phyloP scores from a whole-genome alignment of 1,284 basidiomycete genomes.

The Rhodofomes roseus region DNA sequence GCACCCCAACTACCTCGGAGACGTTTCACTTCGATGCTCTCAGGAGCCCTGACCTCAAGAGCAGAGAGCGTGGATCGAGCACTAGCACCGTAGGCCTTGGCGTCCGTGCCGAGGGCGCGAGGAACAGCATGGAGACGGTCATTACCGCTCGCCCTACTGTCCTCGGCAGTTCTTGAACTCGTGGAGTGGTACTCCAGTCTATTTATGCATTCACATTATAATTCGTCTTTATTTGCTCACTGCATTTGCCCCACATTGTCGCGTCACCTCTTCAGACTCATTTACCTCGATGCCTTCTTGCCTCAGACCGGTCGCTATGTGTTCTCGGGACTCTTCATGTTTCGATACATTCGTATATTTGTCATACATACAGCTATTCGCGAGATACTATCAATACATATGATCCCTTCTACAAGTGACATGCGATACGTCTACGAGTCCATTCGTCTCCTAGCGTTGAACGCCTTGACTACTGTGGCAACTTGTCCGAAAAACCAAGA shows the following conservation, averaged over 20 bases:
- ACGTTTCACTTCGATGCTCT: slow-evolving; percentile 22
- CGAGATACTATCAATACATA: slow-evolving; percentile 8
- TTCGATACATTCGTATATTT: slow-evolving; percentile 6
- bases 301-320: slow-evolving; percentile 4
- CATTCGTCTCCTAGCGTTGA: slow-evolving; percentile 70
- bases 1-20: slow-evolving; percentile 20
- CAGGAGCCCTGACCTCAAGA: slow-evolving; percentile 10
- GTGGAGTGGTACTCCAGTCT: slow-evolving; percentile 3
- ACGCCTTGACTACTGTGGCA: slow-evolving; percentile 68
- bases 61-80: slow-evolving; percentile 26
- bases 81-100: slow-evolving; percentile 25
- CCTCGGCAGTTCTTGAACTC: slow-evolving; percentile 3
- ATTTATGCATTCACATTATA: slow-evolving; percentile 21
- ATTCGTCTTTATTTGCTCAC: slow-evolving; percentile 6
- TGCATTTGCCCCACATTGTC: background rate
- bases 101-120: slow-evolving; percentile 5
- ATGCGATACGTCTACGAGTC: slow-evolving; percentile 36
- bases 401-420: background rate
- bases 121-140: slow-evolving; percentile 24
- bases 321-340: slow-evolving; percentile 6
- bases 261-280: slow-evolving; percentile 3
- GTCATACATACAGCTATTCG: slow-evolving; percentile 13
- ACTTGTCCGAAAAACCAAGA: slow-evolving; percentile 78
- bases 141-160: slow-evolving; percentile 10
- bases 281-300: slow-evolving; percentile 5